Base-by-base conservation (phyloP, 2,329 filamentous ascomycete genomes). In the Plectosphaerella plurivora region DNA sequence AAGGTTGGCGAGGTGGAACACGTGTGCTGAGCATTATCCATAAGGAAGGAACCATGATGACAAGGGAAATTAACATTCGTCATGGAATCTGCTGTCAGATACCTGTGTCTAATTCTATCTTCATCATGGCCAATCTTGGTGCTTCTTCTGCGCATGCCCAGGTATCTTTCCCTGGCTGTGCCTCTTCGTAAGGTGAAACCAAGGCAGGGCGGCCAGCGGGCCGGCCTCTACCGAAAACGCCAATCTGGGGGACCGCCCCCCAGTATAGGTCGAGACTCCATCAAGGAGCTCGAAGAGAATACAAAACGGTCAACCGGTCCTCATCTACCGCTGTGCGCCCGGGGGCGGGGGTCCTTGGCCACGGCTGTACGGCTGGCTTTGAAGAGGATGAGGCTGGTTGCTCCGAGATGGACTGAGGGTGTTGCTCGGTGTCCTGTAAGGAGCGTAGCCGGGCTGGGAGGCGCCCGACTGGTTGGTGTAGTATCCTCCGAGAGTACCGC, bases 1-100 rank as follows among this genome's bases (percentile, higher is more conserved):
- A 86, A 80, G 0, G 76, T 79, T 5, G 68, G 82, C 51, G 75
- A 85, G 63, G 74, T 88, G 50, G 88, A 92, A 71, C 84, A 92
- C 69, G 76, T 91, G 22, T 93, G 89, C 65, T 91, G 70, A 15
- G 24, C 25, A 15, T 15, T n/a, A n/a, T n/a, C n/a, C n/a, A n/a
- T 10, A 42, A 5, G 39, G 14, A 25, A 47, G 50, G 8, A 22
- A 44, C 18, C 15, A 48, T 16, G 12, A 28, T 25, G 45, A 44
- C 28, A 33, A 33, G 48, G 50, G 52, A 41, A 54, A 51, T 55
- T 24, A 60, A 60, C 50, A 59, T 53, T 61, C 41, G 41, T 44
- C 41, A 44, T 44, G 15, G 41, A 12, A 20, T 44, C 41, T 44
- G 16, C 41, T 44, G 18, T n/a, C n/a, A 20, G 45, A 47, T 15